Percentiles rank a stretch among this genome's conserved stretches.
phyloP scores from a whole-genome alignment of 1,284 basidiomycete genomes.

The Anthracocystis panici-leucophaei region DNA sequence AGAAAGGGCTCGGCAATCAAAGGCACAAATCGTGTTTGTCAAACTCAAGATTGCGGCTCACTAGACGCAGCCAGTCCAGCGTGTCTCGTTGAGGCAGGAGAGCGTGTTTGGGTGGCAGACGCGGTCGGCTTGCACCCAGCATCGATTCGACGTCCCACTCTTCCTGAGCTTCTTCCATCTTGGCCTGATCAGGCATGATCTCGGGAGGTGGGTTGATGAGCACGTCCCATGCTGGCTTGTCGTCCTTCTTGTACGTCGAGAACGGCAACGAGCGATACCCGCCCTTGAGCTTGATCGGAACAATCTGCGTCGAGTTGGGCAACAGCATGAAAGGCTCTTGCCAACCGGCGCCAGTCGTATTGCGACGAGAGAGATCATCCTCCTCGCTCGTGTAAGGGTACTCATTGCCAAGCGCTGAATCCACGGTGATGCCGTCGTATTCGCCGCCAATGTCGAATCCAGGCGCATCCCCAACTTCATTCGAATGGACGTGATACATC shows the following conservation, averaged over 20 bases:
- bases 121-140: conserved; percentile 27
- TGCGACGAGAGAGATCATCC: conserved; percentile 26
- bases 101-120: conserved; percentile 28
- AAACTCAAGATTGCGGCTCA: conserved; percentile 39
- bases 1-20: conserved; percentile 2
- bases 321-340: conserved; percentile 37
- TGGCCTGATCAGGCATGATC: conserved; percentile 12
- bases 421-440: conserved; percentile 26
- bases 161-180: conserved; percentile 26
- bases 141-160: conserved; percentile 46
- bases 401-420: conserved; percentile 14
- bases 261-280: conserved; percentile 41
- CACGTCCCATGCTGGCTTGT: conserved; percentile 38
- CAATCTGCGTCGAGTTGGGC: conserved; percentile 25
- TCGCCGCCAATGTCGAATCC: conserved; percentile 42
- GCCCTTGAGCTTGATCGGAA: conserved; percentile 35
- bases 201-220: conserved; percentile 29
- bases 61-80: conserved; percentile 39
- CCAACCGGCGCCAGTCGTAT: conserved; percentile 44
- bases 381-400: conserved; percentile 35
- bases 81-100: conserved; percentile 29
- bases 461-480: conserved; percentile 36
- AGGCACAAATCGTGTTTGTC: conserved; percentile 29
- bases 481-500: conserved; percentile 36
- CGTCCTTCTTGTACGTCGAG: conserved; percentile 11